Evolutionary conservation across 164 flowering plant species (phyloP).

Genomic region (Chloranthus sessilifolius): DNA sequence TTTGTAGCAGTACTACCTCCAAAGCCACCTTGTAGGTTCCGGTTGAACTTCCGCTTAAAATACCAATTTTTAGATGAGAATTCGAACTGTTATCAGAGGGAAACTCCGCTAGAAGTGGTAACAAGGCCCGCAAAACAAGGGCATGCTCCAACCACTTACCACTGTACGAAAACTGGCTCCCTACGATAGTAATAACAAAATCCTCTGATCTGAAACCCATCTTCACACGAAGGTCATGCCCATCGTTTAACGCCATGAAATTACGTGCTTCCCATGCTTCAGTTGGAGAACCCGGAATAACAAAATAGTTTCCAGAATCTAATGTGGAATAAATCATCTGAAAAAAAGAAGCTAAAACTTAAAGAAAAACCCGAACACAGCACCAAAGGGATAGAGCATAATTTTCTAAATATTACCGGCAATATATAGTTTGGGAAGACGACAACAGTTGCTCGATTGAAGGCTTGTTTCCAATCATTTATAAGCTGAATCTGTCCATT

Average conservation of each 20-base stretch:
- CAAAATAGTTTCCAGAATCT: constrained; percentile 84
- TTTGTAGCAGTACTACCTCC: constrained; percentile 78
- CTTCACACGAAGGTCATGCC: constrained; percentile 30
- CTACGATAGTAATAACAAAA: constrained; percentile 62
- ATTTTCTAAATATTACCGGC: constrained; percentile 52
- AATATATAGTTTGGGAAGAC: constrained; percentile 77
- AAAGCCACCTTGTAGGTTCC: constrained; percentile 58
- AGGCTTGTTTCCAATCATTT: constrained; percentile 74
- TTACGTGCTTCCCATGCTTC: constrained; percentile 63
- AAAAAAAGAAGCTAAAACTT: constrained; percentile 2
- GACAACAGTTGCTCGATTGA: constrained; percentile 77
- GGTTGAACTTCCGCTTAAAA: constrained; percentile 49
- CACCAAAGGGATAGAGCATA: not conserved
- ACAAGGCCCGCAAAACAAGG: constrained; percentile 62
- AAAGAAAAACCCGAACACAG: not conserved
- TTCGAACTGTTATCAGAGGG: constrained; percentile 22
- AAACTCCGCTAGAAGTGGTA: constrained; percentile 49
- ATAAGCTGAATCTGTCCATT: constrained; percentile 55
- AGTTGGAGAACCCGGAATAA: constrained; percentile 83
- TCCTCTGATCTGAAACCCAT: constrained; percentile 49
- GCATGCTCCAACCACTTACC: constrained; percentile 96
- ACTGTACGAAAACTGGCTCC: constrained; percentile 68
- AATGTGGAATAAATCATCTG: constrained; percentile 80
- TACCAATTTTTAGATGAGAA: constrained; percentile 49
- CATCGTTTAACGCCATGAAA: constrained; percentile 18